Conservation (phyloP, 2,329 filamentous ascomycete species). For the Botrytis byssoidea region DNA sequence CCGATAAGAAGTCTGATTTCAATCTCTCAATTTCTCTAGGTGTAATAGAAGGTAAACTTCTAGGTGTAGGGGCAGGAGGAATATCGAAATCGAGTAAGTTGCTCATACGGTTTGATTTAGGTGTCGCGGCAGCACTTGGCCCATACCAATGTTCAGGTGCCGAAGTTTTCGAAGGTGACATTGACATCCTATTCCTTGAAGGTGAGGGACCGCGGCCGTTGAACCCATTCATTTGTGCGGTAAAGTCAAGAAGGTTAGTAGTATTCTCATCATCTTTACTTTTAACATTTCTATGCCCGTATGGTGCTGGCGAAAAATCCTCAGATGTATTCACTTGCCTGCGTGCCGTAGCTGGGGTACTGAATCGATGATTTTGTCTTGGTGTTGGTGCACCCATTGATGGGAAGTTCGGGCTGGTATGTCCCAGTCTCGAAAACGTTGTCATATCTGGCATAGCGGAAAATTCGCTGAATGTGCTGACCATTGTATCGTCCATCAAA, state of each 20-base stretch:
- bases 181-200: slow-evolving; percentile 48
- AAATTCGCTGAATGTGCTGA: slow-evolving; percentile 67
- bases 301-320: slow-evolving; percentile 43
- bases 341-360: slow-evolving; percentile 36
- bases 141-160: slow-evolving; percentile 29
- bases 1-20: slow-evolving; percentile 85
- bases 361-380: slow-evolving; percentile 31
- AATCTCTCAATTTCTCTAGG: slow-evolving; percentile 89
- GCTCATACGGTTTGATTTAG: slow-evolving; percentile 47
- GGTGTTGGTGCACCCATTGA: slow-evolving; percentile 42
- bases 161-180: slow-evolving; percentile 46
- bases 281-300: slow-evolving; percentile 37
- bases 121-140: slow-evolving; percentile 27
- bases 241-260: slow-evolving; percentile 83
- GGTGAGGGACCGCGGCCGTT: slow-evolving; percentile 49
- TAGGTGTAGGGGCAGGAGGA: slow-evolving; percentile 87
- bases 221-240: slow-evolving; percentile 67
- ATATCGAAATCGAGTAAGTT: slow-evolving; percentile 89
- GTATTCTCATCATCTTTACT: slow-evolving; percentile 51
- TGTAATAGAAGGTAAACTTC: slow-evolving; percentile 86
- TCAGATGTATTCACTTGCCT: slow-evolving; percentile 26
- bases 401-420: slow-evolving; percentile 58
- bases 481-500: slow-evolving; percentile 41
- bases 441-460: slow-evolving; percentile 88
- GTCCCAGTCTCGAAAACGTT: slow-evolving; percentile 71